phyloP scores from a whole-genome alignment of 140 eudicot species.

The Bidens hawaiensis region DNA sequence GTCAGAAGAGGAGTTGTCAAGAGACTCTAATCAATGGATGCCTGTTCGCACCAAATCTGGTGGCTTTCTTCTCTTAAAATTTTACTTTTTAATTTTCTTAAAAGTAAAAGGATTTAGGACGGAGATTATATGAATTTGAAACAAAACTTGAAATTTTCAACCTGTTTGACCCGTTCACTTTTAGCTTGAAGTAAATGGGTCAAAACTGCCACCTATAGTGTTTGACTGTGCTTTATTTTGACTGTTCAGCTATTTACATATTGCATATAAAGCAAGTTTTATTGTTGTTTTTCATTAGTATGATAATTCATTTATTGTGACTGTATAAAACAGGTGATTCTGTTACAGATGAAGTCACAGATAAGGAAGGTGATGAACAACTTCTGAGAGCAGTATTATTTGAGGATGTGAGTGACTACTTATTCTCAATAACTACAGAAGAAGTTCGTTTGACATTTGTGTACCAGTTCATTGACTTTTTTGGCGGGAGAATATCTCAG shows the following conservation, averaged over 20 bases:
- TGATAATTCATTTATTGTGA: slow-evolving; percentile 1
- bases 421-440: slow-evolving; percentile 76
- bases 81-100: slow-evolving; percentile 10
- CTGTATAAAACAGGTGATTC: slow-evolving; percentile 38
- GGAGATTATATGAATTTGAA: not conserved
- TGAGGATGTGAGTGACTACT: slow-evolving; percentile 77
- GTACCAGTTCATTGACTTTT: slow-evolving; percentile 74
- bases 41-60: slow-evolving; percentile 69
- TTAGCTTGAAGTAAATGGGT: slow-evolving; percentile 2
- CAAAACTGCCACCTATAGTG: not conserved
- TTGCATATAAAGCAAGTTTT: not conserved
- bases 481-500: slow-evolving; percentile 67
- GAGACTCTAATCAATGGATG: slow-evolving; percentile 82
- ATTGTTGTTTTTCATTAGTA: not conserved
- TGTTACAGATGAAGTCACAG: slow-evolving; percentile 30
- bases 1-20: slow-evolving; percentile 73
- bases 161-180: not conserved
- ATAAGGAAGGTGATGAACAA: slow-evolving; percentile 74
- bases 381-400: slow-evolving; percentile 65
- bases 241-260: slow-evolving; percentile 7
- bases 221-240: not conserved
- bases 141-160: not conserved
- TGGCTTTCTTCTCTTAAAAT: slow-evolving; percentile 26
- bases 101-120: not conserved
- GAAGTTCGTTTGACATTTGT: slow-evolving; percentile 70